A percentile compares a stretch with the other conserved stretches of the same genome.
Evolutionary conservation across 352 stramenopile genomes (phyloP).

Genomic region (Globisporangium spinosum): DNA sequence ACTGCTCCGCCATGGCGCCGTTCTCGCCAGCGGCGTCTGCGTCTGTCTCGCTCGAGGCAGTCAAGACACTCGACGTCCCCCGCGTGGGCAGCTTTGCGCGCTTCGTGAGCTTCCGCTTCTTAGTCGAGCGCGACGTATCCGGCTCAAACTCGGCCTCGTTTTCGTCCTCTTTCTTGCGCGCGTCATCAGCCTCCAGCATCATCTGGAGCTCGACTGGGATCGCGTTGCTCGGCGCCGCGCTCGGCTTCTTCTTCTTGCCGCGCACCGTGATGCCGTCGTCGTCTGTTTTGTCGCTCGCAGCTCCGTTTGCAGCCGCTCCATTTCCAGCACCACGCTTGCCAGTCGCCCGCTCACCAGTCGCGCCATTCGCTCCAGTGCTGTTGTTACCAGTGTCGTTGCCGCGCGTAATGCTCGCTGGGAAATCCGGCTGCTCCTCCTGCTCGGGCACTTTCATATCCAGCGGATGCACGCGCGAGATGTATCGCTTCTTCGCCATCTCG

Average conservation of each 20-base stretch:
- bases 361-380: constrained; percentile 20
- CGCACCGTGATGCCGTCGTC: constrained; percentile 76
- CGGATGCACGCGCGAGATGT: constrained; percentile 82
- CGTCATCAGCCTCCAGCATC: constrained; percentile 80
- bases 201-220: constrained; percentile 84
- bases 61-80: constrained; percentile 21
- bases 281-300: constrained; percentile 18
- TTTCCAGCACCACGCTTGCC: constrained; percentile 15
- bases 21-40: constrained; percentile 19
- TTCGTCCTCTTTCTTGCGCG: constrained; percentile 38
- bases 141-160: constrained; percentile 64
- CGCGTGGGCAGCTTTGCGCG: constrained; percentile 74
- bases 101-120: constrained; percentile 72
- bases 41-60: constrained; percentile 29
- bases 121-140: constrained; percentile 34
- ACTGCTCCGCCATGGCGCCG: constrained; percentile 50
- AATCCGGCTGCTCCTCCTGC: constrained; percentile 52
- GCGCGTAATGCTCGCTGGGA: constrained; percentile 59
- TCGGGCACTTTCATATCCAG: constrained; percentile 72
- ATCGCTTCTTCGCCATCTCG: constrained; percentile 88
- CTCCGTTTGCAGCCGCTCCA: constrained; percentile 11
- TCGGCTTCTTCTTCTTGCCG: constrained; percentile 59
- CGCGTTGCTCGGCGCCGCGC: constrained; percentile 29
- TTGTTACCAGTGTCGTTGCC: constrained; percentile 30
- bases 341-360: constrained; percentile 5